These are phyloP conservation scores for Elsinoe necatrix DNA, from an alignment of 2,329 filamentous ascomycete genomes.

Conservation along the genomic window DNA sequence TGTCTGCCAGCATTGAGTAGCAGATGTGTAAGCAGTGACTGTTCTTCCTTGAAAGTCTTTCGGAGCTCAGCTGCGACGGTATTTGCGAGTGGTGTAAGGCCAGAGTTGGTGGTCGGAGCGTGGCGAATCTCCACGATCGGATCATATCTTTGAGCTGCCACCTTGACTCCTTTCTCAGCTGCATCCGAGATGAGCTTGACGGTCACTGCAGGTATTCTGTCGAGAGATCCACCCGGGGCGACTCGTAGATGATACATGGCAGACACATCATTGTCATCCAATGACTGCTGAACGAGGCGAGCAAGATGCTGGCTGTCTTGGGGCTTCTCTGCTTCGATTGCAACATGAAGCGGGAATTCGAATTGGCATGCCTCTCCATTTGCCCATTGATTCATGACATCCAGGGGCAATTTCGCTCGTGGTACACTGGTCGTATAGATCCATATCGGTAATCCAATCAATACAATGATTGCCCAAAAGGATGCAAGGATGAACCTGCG, in stretches of 20 bases:
- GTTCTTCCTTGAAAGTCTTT: conserved; percentile 76
- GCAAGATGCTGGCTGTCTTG: conserved; percentile 65
- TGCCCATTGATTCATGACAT: conserved; percentile 84
- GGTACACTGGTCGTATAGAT: conserved; percentile 92
- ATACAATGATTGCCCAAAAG: conserved; percentile 81
- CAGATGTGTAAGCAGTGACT: conserved; percentile 57
- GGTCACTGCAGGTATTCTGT: conserved; percentile 53
- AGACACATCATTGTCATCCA: conserved; percentile 82
- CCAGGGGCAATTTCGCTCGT: conserved; percentile 71
- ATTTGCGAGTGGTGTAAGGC: conserved; percentile 49
- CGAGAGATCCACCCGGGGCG: conserved; percentile 25
- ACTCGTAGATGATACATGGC: conserved; percentile 74
- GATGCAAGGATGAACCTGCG: conserved; percentile 71
- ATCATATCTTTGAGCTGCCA: conserved; percentile 59
- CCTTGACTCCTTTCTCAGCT: conserved; percentile 42
- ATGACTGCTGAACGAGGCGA: conserved; percentile 71
- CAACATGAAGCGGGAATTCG: conserved; percentile 77
- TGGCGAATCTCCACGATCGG: conserved; percentile 72
- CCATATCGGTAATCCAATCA: conserved; percentile 87
- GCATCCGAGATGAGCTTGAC: conserved; percentile 62
- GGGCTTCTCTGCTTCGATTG: conserved; percentile 60
- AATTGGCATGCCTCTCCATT: conserved; percentile 83
- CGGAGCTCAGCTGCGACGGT: conserved; percentile 74
- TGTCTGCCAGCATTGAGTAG: conserved; percentile 18
- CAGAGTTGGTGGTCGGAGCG: conserved; percentile 57